A percentile compares a stretch with the other conserved stretches of the same genome.
Conservation (phyloP, 2,329 filamentous ascomycete genomes). For the Rhynchosporium agropyri region DNA sequence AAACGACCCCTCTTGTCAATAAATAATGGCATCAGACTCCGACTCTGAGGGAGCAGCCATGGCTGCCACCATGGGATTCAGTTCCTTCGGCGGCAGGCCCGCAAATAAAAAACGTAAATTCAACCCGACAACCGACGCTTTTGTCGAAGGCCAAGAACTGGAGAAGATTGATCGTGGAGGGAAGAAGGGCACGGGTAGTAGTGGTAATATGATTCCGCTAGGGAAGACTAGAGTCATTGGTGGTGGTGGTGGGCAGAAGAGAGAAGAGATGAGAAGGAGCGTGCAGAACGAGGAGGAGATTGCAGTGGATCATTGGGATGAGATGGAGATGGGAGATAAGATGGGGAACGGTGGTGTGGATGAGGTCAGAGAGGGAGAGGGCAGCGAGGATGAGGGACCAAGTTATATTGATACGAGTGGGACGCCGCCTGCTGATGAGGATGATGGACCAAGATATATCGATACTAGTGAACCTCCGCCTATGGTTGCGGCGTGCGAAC, state of each 20-base stretch:
- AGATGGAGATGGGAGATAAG: slow-evolving; percentile 7
- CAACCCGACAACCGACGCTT: slow-evolving; percentile 58
- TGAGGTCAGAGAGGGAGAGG: slow-evolving; percentile 32
- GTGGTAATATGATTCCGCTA: slow-evolving; percentile 40
- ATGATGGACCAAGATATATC: slow-evolving; percentile 22
- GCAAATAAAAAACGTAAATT: slow-evolving; percentile 68
- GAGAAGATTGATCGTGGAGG: slow-evolving; percentile 40
- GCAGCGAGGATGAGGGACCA: slow-evolving; percentile 25
- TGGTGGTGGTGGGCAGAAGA: slow-evolving; percentile 13
- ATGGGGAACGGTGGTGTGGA: slow-evolving; percentile 3
- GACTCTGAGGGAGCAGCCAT: slow-evolving; percentile 32
- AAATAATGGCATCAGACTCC: slow-evolving; percentile 21
- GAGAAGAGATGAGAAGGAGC: slow-evolving; percentile 17
- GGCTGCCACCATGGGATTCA: slow-evolving; percentile 71
- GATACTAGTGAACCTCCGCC: slow-evolving; percentile 20
- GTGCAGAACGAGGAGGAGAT: slow-evolving; percentile 32
- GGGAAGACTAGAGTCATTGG: slow-evolving; percentile 37
- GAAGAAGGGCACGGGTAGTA: slow-evolving; percentile 41
- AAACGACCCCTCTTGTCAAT: neutral
- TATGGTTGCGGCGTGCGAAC: slow-evolving; percentile 17
- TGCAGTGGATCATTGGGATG: slow-evolving; percentile 30
- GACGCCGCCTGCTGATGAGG: slow-evolving; percentile 35
- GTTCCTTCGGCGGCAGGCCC: slow-evolving; percentile 63
- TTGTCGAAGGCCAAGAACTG: slow-evolving; percentile 45
- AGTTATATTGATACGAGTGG: slow-evolving; percentile 35